Conservation (phyloP, 306 rosid genomes). For the Vigna mungo region DNA sequence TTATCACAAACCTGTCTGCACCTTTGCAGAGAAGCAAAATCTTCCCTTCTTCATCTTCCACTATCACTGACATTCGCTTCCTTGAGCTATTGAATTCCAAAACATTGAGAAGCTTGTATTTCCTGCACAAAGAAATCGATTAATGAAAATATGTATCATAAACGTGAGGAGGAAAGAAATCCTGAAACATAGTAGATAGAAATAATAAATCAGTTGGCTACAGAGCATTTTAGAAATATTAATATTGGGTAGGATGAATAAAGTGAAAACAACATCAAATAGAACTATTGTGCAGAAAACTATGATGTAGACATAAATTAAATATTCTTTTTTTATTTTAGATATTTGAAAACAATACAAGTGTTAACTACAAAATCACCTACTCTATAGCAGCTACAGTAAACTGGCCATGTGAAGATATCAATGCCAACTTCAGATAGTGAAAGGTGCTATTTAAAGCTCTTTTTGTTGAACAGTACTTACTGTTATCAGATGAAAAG, state of each 20-base stretch:
- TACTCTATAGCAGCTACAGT: not conserved
- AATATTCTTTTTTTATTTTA: not conserved
- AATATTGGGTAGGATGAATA: not conserved
- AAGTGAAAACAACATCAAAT: not conserved
- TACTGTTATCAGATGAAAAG: not conserved
- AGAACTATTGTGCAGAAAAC: not conserved
- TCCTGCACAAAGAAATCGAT: not conserved
- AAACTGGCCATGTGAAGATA: not conserved
- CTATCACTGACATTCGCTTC: constrained; percentile 21
- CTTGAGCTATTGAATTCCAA: not conserved
- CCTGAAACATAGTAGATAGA: not conserved
- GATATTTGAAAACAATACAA: constrained; percentile 9
- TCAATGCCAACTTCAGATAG: not conserved
- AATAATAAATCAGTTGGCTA: not conserved
- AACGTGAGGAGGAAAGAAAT: not conserved
- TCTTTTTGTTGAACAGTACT: constrained; percentile 7
- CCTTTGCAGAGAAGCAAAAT: constrained; percentile 6
- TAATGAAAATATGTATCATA: not conserved
- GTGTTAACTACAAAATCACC: not conserved
- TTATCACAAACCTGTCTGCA: constrained; percentile 23
- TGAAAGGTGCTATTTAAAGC: not conserved
- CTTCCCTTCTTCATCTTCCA: not conserved
- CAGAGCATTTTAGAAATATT: not conserved
- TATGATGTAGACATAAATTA: not conserved
- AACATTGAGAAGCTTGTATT: not conserved